Base-by-base conservation (phyloP, 768 basidiomycete genomes). In the Leccinum subgranulosum region DNA sequence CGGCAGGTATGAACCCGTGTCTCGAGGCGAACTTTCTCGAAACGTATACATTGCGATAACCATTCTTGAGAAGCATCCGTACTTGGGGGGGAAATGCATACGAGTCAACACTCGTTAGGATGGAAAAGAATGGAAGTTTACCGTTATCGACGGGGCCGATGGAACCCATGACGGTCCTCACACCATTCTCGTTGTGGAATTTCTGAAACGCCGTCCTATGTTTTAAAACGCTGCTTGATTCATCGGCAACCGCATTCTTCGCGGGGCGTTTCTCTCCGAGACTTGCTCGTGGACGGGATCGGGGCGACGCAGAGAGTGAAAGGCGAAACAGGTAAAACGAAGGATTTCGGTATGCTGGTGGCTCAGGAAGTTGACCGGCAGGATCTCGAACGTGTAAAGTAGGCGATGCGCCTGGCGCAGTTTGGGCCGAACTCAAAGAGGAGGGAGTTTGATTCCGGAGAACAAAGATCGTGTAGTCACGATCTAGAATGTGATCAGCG, bases 11-110 rank as follows among this genome's bases (percentile, higher is more conserved):
- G 70, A 99, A 93, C 2, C 87, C 88, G 69, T 97, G 84, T 62
- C 85, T 82, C 60, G 86, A 76, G 2, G 97, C 97, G 67, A 98
- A 99, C 68, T 89, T 88, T 55, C 97, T 84, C 12, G 94, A 97
- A 57, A 99, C 88, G 74, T 99, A 99, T 51, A 98, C 95, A 66
- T 95, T 87, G 14, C 93, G 81, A 72, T 98, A 89, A 17, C 97
- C 95, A 17, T 84, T 81, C 73, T 93, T 96, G 58, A 99, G 79
- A 39, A 98, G 81, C 95, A 98, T 99, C 19, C 90, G 85, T 1
- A 95, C 93, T 93, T 65, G 0, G 21, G 17, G 46, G 28, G 9
- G 0, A 21, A 49, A 52, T 27, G 4, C 8, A 56, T 34, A 21
- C 28, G 2, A 19, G 29, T 55, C 47, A 48, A 23, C 23, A 27